Conservation (phyloP, 495 filamentous ascomycete genomes). For the Xylaria curta region DNA sequence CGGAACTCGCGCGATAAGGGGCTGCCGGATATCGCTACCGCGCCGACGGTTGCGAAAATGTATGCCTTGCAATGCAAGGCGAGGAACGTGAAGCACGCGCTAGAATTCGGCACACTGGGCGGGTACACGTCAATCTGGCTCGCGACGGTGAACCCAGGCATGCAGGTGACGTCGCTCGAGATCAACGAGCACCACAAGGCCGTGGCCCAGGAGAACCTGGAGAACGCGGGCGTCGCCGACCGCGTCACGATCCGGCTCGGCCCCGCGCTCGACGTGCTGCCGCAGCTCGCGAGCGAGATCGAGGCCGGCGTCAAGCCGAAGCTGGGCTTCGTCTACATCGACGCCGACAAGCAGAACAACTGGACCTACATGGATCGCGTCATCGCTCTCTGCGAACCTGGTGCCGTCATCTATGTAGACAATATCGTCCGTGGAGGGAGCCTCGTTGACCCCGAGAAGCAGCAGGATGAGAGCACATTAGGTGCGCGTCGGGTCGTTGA, state of each 20-base stretch:
- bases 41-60: conserved; percentile 50
- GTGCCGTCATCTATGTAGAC: conserved; percentile 25
- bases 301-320: conserved; percentile 2
- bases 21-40: conserved; percentile 47
- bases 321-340: conserved; percentile 28
- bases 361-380: conserved; percentile 21
- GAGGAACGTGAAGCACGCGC: conserved; percentile 40
- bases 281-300: conserved; percentile 1
- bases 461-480: conserved; percentile 6
- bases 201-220: conserved; percentile 22
- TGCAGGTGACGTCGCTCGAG: conserved; percentile 23
- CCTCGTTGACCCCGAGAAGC: conserved; percentile 25
- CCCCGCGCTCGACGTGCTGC: conserved; percentile 20
- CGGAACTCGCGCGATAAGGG: conserved; percentile 33
- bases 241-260: conserved; percentile 17
- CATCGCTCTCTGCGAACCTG: conserved; percentile 18
- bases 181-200: conserved; percentile 8
- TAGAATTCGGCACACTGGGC: conserved; percentile 56
- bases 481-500: conserved; percentile 48
- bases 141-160: conserved; percentile 11
- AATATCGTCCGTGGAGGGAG: conserved; percentile 25
- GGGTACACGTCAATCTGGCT: conserved; percentile 26
- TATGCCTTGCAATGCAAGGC: conserved; percentile 47
- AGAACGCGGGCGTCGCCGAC: conserved; percentile 13
- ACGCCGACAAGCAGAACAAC: conserved; percentile 23